A percentile compares a stretch with the other conserved stretches of the same genome.
Conservation (phyloP, 768 basidiomycete species). For the Serpula lacrymans region DNA sequence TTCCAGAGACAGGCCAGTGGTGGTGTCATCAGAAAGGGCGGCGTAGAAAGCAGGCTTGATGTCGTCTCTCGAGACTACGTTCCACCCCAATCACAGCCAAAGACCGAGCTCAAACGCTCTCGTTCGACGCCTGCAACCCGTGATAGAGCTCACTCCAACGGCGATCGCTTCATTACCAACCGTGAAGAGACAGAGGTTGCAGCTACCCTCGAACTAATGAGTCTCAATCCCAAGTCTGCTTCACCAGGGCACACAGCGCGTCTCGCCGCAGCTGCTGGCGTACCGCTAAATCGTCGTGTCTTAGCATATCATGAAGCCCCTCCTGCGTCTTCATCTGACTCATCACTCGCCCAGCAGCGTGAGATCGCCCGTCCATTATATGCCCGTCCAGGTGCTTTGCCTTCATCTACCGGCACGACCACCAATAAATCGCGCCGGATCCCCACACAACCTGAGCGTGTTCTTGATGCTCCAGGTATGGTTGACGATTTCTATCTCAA, state of each 20-base stretch:
- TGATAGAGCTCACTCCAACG: slow-evolving; percentile 36
- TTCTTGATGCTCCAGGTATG: slow-evolving; percentile 92
- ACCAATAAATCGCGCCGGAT: slow-evolving; percentile 79
- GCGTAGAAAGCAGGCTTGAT: slow-evolving; percentile 72
- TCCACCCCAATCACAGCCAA: slow-evolving; percentile 46
- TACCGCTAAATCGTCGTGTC: slow-evolving; percentile 76
- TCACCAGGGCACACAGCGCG: slow-evolving; percentile 81
- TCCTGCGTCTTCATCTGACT: slow-evolving; percentile 72
- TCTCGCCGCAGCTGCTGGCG: slow-evolving; percentile 70
- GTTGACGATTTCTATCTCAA: slow-evolving; percentile 98
- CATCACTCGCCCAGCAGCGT: slow-evolving; percentile 70
- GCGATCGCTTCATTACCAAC: slow-evolving; percentile 73
- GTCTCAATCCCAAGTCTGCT: slow-evolving; percentile 51
- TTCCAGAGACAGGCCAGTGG: slow-evolving; percentile 58
- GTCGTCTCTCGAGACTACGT: slow-evolving; percentile 77
- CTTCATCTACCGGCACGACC: slow-evolving; percentile 58
- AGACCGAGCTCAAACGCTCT: slow-evolving; percentile 64
- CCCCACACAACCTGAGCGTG: slow-evolving; percentile 84
- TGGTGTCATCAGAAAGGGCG: slow-evolving; percentile 75
- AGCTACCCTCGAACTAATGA: slow-evolving; percentile 62
- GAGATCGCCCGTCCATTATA: slow-evolving; percentile 76
- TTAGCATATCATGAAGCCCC: slow-evolving; percentile 88
- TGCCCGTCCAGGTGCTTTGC: slow-evolving; percentile 59
- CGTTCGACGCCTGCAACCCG: slow-evolving; percentile 65
- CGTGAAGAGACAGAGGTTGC: slow-evolving; percentile 53